Conservation (phyloP, 2,329 filamentous ascomycete genomes). For the Pseudocercospora ulei region DNA sequence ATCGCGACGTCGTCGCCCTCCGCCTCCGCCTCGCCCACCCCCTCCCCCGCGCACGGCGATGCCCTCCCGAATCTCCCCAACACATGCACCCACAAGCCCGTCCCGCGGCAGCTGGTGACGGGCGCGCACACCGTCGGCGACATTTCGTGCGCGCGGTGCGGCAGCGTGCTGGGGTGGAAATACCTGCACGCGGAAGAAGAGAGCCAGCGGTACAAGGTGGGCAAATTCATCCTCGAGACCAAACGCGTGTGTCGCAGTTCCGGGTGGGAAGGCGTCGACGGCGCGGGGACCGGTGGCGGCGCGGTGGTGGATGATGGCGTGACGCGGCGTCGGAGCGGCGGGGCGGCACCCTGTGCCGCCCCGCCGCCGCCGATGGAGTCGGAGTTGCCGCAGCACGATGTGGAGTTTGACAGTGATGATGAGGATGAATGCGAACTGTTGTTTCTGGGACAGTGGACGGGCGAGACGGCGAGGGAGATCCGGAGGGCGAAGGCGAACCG, state of each 20-base stretch:
- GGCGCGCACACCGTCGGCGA: slow-evolving; percentile 55
- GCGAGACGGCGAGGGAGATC: slow-evolving; percentile 44
- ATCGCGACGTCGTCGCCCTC: slow-evolving; percentile 25
- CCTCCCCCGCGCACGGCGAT: slow-evolving; percentile 25
- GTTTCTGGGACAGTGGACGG: slow-evolving; percentile 54
- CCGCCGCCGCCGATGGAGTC: slow-evolving; percentile 20
- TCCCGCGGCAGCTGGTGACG: slow-evolving; percentile 52
- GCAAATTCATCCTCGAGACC: slow-evolving; percentile 58
- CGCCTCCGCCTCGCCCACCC: neutral
- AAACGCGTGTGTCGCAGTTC: slow-evolving; percentile 45
- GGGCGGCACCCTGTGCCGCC: slow-evolving; percentile 16
- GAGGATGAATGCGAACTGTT: slow-evolving; percentile 59
- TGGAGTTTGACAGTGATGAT: slow-evolving; percentile 56
- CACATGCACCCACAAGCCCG: slow-evolving; percentile 48
- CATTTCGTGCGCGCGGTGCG: slow-evolving; percentile 49
- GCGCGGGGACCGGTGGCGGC: slow-evolving; percentile 21
- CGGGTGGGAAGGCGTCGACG: slow-evolving; percentile 44
- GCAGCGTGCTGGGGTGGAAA: slow-evolving; percentile 53
- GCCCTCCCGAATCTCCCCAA: slow-evolving; percentile 45
- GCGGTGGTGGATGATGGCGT: slow-evolving; percentile 14
- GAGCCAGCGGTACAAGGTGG: slow-evolving; percentile 53
- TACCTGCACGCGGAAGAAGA: slow-evolving; percentile 55
- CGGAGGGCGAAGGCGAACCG: slow-evolving; percentile 32
- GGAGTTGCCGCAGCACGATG: slow-evolving; percentile 23
- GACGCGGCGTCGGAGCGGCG: slow-evolving; percentile 43